Evolutionary conservation across 148 eudicot genomes (phyloP), one percentile per base, ranked within the genome.

Genomic region (Silene uniflora): DNA sequence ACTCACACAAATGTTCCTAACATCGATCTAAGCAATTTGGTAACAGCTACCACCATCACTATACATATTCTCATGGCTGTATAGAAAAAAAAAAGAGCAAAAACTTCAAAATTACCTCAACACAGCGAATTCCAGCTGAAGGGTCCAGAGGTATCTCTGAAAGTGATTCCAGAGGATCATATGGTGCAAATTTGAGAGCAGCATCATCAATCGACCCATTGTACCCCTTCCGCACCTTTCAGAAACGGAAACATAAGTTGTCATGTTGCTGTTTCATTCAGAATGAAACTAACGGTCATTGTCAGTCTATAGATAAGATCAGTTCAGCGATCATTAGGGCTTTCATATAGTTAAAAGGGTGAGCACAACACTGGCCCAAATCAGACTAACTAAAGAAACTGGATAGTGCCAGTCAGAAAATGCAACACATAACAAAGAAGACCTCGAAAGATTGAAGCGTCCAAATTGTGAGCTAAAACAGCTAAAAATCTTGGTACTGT

Each of bases 161-260:
- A 19, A 78, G 64, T 49, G 5, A 11, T 24, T n/a, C 46, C 14
- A 72, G 18, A 72, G 80, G 76, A 55, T 78, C 80, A 72, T 64
- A 55, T 18, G 39, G 10, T 7, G 76, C 35, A 65, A 78, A 78
- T 35, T 42, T 9, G 54, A 55, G 19, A 13, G 80, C 71, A 52
- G 39, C 39, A 35, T 78, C 72, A 64, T 78, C 76, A 24, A 55
- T 14, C 35, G 32, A 24, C 17, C 76, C 71, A 54, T 35, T 64
- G 27, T 35, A 78, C 18, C 72, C 76, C 7, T 67, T 56, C 14
- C 25, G 27, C 18, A 72, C 74, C 80, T 78, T 29, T 18, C 6
- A 72, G 72, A 3, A 16, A 8, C n/a, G 9, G 12, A 10, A 3
- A 13, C 54, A 78, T 19, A 22, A 29, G 66, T 29, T 22, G 23